Conservation (phyloP, 2,329 filamentous ascomycete genomes). For the Xylaria sp. region DNA sequence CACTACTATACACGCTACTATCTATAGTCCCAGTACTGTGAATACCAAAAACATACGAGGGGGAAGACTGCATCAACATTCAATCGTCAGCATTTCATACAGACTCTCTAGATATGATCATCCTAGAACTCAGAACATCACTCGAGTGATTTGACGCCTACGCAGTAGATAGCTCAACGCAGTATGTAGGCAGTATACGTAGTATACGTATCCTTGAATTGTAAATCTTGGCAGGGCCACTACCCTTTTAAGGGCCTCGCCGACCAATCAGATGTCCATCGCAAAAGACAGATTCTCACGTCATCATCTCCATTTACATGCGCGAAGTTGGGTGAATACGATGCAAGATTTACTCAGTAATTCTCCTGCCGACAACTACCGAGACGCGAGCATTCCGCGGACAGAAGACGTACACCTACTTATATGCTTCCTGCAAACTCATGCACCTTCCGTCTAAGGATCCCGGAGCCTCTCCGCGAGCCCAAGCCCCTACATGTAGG, state of each 20-base stretch:
- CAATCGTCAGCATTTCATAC: too few species aligned
- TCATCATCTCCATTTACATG: conserved; percentile 27
- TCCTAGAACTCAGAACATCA: too few species aligned
- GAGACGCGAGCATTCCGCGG: background rate
- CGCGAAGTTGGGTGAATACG: conserved; percentile 14
- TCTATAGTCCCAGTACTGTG: background rate
- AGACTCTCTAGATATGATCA: too few species aligned
- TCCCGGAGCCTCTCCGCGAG: conserved; percentile 20
- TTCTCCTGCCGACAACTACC: background rate
- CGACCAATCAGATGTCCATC: conserved; percentile 30
- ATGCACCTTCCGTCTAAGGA: conserved; percentile 37
- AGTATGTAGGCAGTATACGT: too few species aligned
- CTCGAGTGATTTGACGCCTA: too few species aligned
- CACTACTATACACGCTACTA: background rate
- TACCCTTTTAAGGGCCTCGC: conserved; percentile 30
- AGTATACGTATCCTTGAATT: too few species aligned
- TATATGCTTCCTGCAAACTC: conserved; percentile 24
- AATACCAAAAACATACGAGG: background rate
- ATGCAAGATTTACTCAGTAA: conserved; percentile 15
- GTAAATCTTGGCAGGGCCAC: conserved; percentile 28
- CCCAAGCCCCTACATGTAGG: conserved; percentile 12
- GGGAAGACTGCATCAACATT: background rate
- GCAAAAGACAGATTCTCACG: conserved; percentile 37
- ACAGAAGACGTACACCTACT: background rate
- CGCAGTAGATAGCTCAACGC: too few species aligned